Conservation (phyloP, 1,284 basidiomycete genomes). For the Papiliotrema laurentii region DNA sequence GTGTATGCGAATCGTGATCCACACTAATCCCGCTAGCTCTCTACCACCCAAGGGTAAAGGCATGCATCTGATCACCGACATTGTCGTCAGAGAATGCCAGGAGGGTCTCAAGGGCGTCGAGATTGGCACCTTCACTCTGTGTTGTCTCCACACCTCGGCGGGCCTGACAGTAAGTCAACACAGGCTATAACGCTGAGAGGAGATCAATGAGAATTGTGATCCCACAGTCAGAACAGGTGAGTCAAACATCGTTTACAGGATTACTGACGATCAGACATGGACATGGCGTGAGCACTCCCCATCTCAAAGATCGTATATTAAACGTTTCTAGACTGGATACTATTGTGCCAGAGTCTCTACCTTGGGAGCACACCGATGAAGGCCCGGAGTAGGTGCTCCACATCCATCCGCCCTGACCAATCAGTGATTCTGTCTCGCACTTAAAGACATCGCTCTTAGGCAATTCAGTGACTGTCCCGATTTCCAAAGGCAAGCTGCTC, state of each 20-base stretch:
- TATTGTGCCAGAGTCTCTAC: constrained; percentile 79
- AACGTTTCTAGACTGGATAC: constrained; percentile 64
- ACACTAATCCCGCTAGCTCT: constrained; percentile 50
- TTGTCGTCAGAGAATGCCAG: constrained; percentile 65
- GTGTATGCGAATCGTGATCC: constrained; percentile 1
- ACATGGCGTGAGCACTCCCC: constrained; percentile 49
- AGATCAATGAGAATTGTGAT: constrained; percentile 45
- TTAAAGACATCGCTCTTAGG: constrained; percentile 83
- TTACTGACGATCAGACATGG: constrained; percentile 46
- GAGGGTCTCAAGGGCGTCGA: constrained; percentile 68
- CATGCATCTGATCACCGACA: constrained; percentile 81
- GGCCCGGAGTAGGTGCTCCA: constrained; percentile 64
- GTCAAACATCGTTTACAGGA: constrained; percentile 1
- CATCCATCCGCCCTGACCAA: background rate
- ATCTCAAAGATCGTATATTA: no score
- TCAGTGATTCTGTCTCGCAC: constrained; percentile 65
- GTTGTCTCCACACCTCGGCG: constrained; percentile 84
- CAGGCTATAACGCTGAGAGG: constrained; percentile 1
- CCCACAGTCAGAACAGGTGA: constrained; percentile 32
- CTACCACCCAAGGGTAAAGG: constrained; percentile 49
- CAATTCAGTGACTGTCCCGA: constrained; percentile 74
- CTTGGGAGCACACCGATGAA: constrained; percentile 86
- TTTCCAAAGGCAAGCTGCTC: constrained; percentile 73
- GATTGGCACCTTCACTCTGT: constrained; percentile 53
- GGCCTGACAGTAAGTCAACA: constrained; percentile 70